Conservation (phyloP, 2,329 filamentous ascomycete species). For the Mollisiaceae sp. region DNA sequence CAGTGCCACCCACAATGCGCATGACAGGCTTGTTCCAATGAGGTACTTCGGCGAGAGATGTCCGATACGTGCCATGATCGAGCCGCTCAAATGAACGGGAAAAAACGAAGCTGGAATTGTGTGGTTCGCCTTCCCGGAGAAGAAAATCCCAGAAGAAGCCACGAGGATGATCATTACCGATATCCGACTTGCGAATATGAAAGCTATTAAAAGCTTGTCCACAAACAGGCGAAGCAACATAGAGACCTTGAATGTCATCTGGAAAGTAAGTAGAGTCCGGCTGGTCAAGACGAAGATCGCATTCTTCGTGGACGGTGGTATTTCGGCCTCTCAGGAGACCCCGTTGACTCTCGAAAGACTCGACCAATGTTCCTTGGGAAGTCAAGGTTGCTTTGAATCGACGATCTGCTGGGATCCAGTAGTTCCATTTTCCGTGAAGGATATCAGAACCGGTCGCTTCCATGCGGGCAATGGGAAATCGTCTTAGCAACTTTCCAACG, state of each 20-base stretch:
- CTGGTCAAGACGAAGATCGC: slow-evolving; percentile 36
- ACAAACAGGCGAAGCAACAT: neutral
- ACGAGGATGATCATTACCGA: neutral
- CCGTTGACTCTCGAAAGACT: slow-evolving; percentile 30
- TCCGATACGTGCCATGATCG: neutral
- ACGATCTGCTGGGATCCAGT: slow-evolving; percentile 48
- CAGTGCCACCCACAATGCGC: slow-evolving; percentile 27
- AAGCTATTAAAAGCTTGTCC: neutral
- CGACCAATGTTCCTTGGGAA: slow-evolving; percentile 40
- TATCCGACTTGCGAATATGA: neutral
- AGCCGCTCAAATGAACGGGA: neutral
- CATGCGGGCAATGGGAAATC: slow-evolving; percentile 55
- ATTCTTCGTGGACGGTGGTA: slow-evolving; percentile 45
- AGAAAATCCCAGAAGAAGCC: neutral
- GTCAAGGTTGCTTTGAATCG: slow-evolving; percentile 44
- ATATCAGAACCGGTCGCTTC: slow-evolving; percentile 41
- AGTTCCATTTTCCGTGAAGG: slow-evolving; percentile 50
- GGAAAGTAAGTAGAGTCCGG: slow-evolving; percentile 31
- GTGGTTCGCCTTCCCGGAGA: neutral
- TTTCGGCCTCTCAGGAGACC: slow-evolving; percentile 27
- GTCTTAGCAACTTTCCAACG: slow-evolving; percentile 47
- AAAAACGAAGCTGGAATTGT: neutral
- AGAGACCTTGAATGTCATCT: neutral
- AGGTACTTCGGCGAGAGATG: neutral
- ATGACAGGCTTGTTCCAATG: slow-evolving; percentile 42